phyloP scores from a whole-genome alignment of 306 rosid genomes.

The Corylus americana region DNA sequence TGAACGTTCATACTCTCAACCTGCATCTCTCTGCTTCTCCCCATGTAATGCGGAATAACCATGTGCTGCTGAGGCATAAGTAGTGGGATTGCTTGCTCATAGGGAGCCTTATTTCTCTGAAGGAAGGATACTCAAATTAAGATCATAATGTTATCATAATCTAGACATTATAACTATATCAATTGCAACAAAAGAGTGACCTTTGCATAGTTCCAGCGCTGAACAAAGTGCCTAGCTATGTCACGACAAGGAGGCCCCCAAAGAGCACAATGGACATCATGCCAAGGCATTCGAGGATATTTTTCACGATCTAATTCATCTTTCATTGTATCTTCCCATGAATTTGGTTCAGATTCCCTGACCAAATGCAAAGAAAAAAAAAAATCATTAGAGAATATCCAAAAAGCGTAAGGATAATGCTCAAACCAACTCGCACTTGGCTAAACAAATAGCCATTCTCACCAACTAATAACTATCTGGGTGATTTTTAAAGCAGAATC shows the following conservation, averaged over 20 bases:
- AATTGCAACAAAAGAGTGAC: constrained; percentile 35
- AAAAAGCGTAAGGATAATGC: constrained; percentile 8
- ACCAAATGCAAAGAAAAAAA: constrained; percentile 12
- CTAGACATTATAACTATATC: constrained; percentile 6
- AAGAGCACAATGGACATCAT: constrained; percentile 96
- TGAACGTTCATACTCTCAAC: constrained; percentile 40
- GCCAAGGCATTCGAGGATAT: constrained; percentile 99
- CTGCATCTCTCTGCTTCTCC: constrained; percentile 54
- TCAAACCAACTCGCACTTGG: constrained; percentile 11
- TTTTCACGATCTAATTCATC: constrained; percentile 89
- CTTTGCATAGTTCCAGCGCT: constrained; percentile 99
- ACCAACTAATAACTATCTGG: constrained; percentile 7
- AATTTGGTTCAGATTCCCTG: constrained; percentile 99
- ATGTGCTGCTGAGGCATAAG: constrained; percentile 99
- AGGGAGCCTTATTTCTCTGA: constrained; percentile 97
- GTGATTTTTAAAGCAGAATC: constrained; percentile 2
- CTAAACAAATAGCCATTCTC: neutral
- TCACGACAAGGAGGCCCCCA: constrained; percentile 99
- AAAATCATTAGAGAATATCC: constrained; percentile 12
- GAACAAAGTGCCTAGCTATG: constrained; percentile 97
- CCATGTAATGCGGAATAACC: constrained; percentile 99
- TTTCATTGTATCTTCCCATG: constrained; percentile 98
- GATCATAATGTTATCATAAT: constrained; percentile 23
- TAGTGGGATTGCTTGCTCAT: constrained; percentile 90
- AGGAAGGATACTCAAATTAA: constrained; percentile 20